Evolutionary conservation across 768 basidiomycete genomes (phyloP).

Genomic region (Suillus fuscotomentosus): DNA sequence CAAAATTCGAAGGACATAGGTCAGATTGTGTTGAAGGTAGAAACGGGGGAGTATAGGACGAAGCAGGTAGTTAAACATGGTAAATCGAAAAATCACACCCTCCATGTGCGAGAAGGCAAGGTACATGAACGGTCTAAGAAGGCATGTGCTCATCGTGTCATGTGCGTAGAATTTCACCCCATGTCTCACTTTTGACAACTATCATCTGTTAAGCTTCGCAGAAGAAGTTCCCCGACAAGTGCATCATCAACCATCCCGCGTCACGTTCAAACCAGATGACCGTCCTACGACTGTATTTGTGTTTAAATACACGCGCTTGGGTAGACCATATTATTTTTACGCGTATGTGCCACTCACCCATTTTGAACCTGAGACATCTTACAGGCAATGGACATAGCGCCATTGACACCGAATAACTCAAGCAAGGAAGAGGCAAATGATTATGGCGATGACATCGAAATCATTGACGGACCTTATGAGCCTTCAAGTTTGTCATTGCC

Average conservation of each 20-base stretch:
- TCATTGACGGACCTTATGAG: not conserved
- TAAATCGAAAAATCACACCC: too few relatives aligned
- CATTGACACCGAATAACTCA: not conserved
- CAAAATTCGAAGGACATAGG: slow-evolving; percentile 11
- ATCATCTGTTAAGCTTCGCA: slow-evolving; percentile 13
- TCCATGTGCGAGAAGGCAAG: not conserved
- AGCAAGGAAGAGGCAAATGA: not conserved
- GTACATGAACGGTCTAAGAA: slow-evolving; percentile 24
- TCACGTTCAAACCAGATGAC: not conserved
- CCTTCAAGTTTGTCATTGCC: not conserved
- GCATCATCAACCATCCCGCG: fast-evolving
- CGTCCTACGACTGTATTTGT: slow-evolving; percentile 14
- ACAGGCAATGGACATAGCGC: slow-evolving; percentile 20
- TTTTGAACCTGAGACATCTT: slow-evolving; percentile 12
- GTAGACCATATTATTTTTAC: slow-evolving; percentile 7
- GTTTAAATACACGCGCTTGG: slow-evolving; percentile 19
- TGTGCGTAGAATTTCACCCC: slow-evolving; percentile 8
- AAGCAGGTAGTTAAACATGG: fast-evolving
- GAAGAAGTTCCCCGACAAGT: not conserved
- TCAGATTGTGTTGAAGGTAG: slow-evolving; percentile 13
- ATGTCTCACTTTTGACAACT: not conserved
- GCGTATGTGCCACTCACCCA: not conserved
- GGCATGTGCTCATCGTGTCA: slow-evolving; percentile 16
- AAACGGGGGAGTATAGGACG: not conserved
- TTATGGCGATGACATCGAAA: not conserved